Conservation (phyloP, 169 alveolate genomes). For the Theileria equi region DNA sequence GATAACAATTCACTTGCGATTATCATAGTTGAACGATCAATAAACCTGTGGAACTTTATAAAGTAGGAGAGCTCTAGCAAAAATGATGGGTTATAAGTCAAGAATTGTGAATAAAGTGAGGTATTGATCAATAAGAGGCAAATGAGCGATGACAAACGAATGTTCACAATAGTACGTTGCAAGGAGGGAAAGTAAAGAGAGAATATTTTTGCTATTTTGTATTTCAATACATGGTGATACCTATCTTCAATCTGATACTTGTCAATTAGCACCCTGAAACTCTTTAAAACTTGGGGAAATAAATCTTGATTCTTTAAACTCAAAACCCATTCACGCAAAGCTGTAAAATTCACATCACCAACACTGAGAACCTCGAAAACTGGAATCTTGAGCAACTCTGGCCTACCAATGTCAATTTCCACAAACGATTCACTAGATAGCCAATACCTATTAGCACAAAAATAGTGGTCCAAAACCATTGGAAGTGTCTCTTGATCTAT, state of each 20-base stretch:
- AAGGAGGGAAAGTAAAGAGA: conserved; percentile 36
- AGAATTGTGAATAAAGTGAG: conserved; percentile 33
- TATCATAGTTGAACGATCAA: conserved; percentile 53
- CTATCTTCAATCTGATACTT: conserved; percentile 49
- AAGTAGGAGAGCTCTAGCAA: conserved; percentile 51
- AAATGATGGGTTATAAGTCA: conserved; percentile 54
- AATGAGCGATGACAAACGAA: conserved; percentile 50
- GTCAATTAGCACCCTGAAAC: conserved; percentile 23
- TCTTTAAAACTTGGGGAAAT: conserved; percentile 26
- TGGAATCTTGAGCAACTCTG: not conserved
- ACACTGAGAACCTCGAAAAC: not conserved
- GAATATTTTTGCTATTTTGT: conserved; percentile 46
- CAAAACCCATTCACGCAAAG: not conserved
- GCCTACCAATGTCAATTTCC: conserved; percentile 23
- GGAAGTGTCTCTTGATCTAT: conserved; percentile 25
- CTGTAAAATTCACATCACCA: conserved; percentile 2
- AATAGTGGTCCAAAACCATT: conserved; percentile 42
- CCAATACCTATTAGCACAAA: conserved; percentile 12
- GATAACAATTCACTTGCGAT: conserved; percentile 51
- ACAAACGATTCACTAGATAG: conserved; percentile 33
- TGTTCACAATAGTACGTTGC: conserved; percentile 40
- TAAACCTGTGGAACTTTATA: conserved; percentile 22
- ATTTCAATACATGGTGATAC: conserved; percentile 36
- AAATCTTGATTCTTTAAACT: conserved; percentile 44
- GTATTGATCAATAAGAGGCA: conserved; percentile 41